These are phyloP conservation scores for Taphrina confusa DNA, from an alignment of 1,139 yeast species.

Conservation along the genomic window DNA sequence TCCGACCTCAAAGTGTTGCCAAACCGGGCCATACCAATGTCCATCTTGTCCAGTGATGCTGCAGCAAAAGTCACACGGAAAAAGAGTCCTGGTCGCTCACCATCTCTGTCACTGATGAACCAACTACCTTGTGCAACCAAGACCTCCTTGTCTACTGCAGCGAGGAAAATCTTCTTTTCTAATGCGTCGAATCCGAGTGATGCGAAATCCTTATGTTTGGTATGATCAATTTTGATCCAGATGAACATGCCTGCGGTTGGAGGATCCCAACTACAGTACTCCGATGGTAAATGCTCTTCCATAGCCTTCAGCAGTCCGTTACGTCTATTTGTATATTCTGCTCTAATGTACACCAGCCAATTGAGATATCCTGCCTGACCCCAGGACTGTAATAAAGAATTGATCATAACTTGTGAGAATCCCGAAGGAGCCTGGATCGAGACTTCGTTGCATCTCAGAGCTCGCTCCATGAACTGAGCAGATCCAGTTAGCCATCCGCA, in stretches of 20 bases:
- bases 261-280: constrained; percentile 59
- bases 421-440: constrained; percentile 82
- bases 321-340: constrained; percentile 75
- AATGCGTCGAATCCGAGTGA: constrained; percentile 59
- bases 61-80: constrained; percentile 93
- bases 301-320: constrained; percentile 75
- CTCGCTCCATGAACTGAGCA: constrained; percentile 63
- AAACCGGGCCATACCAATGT: constrained; percentile 62
- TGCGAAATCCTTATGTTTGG: constrained; percentile 71
- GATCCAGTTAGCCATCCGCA: constrained; percentile 91
- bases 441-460: constrained; percentile 74
- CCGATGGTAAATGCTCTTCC: constrained; percentile 60
- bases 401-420: constrained; percentile 68
- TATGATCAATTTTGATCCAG: constrained; percentile 71
- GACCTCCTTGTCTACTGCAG: constrained; percentile 64
- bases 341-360: constrained; percentile 85
- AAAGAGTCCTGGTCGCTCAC: constrained; percentile 53
- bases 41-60: constrained; percentile 65
- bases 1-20: constrained; percentile 57
- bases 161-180: constrained; percentile 66
- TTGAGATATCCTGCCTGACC: constrained; percentile 75
- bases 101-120: constrained; percentile 53
- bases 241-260: constrained; percentile 96
- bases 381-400: constrained; percentile 67
- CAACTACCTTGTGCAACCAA: constrained; percentile 88